Percentiles rank a stretch among this genome's conserved stretches.
Evolutionary conservation across 805 yeast genomes (phyloP).

Genomic region (Hanseniaspora nectarophila): DNA sequence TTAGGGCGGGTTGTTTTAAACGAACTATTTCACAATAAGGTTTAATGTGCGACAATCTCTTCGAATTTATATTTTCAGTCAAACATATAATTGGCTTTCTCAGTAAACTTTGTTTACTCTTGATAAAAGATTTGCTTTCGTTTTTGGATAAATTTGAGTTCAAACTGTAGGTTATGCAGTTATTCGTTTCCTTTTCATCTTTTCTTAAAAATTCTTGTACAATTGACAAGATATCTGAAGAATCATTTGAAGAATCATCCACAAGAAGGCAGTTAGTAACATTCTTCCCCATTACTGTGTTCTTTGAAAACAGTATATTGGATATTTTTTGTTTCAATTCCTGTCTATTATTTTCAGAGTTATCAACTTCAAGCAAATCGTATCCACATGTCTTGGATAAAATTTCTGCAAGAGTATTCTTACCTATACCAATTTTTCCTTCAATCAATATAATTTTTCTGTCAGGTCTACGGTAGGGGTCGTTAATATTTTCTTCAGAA

Average conservation of each 20-base stretch:
- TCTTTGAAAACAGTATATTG: constrained; percentile 51
- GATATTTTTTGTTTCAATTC: constrained; percentile 42
- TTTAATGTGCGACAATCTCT: constrained; percentile 61
- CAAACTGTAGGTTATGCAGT: constrained; percentile 19
- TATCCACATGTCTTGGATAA: constrained; percentile 75
- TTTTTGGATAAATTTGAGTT: constrained; percentile 14
- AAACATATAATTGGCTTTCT: constrained; percentile 81
- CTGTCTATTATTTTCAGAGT: constrained; percentile 66
- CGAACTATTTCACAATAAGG: constrained; percentile 60
- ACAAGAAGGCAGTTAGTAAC: constrained; percentile 83
- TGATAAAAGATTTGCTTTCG: constrained; percentile 27
- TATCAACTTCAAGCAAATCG: constrained; percentile 71
- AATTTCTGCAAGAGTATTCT: constrained; percentile 77
- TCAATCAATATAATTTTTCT: constrained; percentile 59
- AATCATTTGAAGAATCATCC: constrained; percentile 57
- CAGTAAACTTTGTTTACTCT: constrained; percentile 32
- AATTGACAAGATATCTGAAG: constrained; percentile 44
- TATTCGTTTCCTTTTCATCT: constrained; percentile 42
- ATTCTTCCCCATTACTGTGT: constrained; percentile 45
- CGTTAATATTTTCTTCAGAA: constrained; percentile 23
- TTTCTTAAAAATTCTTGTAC: constrained; percentile 45
- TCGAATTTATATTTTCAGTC: constrained; percentile 76
- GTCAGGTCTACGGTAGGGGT: constrained; percentile 47
- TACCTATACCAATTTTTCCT: constrained; percentile 93
- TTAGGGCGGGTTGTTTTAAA: constrained; percentile 48